These are phyloP conservation scores for Myotisia sp. DNA, from an alignment of 2,329 filamentous ascomycete genomes.

Conservation along the genomic window DNA sequence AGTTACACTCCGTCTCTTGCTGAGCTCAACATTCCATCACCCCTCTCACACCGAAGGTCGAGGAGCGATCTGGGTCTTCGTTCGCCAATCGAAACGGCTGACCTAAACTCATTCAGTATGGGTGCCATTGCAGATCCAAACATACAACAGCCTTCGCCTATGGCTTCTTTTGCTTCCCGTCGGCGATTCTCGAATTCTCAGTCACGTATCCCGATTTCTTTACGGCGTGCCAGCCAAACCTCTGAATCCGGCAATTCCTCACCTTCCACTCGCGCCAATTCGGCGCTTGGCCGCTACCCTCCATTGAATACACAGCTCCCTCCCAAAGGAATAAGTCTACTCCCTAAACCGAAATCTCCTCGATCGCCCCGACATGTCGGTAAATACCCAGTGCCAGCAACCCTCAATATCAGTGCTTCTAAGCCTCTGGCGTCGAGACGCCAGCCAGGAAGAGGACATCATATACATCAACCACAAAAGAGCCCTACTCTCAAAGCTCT, in stretches of 20 bases:
- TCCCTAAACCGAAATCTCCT: slow-evolving; percentile 28
- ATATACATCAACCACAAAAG: slow-evolving; percentile 31
- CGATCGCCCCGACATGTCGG: slow-evolving; percentile 13
- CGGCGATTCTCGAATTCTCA: not conserved
- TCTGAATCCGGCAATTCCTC: slow-evolving; percentile 30
- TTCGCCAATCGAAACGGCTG: slow-evolving; percentile 15
- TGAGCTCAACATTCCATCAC: slow-evolving; percentile 19
- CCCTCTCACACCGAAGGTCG: slow-evolving; percentile 24
- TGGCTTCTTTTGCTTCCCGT: slow-evolving; percentile 2
- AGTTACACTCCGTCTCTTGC: slow-evolving; percentile 33
- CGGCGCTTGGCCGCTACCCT: slow-evolving; percentile 19
- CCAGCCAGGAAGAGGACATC: too few species aligned
- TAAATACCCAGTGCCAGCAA: too few species aligned
- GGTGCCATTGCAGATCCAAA: slow-evolving; percentile 21
- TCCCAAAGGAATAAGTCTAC: slow-evolving; percentile 27
- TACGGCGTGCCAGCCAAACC: slow-evolving; percentile 25
- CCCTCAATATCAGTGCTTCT: too few species aligned
- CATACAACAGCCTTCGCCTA: slow-evolving; percentile 9
- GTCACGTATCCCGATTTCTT: slow-evolving; percentile 30
- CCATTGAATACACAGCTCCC: slow-evolving; percentile 20
- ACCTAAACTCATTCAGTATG: slow-evolving; percentile 22
- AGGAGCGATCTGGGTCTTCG: slow-evolving; percentile 44
- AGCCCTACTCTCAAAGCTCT: slow-evolving; percentile 55
- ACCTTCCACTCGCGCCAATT: slow-evolving; percentile 21
- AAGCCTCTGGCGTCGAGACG: too few species aligned